Conservation (phyloP, 257 asterid genomes). For the Solanum chilense region DNA sequence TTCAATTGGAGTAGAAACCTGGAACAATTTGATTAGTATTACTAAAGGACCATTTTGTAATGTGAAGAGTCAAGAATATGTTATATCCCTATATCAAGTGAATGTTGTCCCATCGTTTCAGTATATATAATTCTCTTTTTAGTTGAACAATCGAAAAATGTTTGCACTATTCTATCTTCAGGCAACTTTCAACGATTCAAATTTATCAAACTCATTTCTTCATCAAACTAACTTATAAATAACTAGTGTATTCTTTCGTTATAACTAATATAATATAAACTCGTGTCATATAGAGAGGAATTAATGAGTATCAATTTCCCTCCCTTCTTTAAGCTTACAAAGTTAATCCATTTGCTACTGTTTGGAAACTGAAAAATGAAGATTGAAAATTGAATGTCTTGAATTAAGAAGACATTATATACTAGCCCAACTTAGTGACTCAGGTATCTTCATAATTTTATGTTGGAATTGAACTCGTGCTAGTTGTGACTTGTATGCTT, state of each 20-base stretch:
- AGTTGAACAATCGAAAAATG: neutral
- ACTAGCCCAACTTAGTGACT: neutral
- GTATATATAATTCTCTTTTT: no score
- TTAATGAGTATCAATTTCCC: neutral
- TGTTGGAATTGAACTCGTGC: neutral
- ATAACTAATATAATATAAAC: no score
- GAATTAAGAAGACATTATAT: neutral
- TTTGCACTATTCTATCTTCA: no score
- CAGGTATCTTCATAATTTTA: neutral
- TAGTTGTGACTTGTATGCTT: neutral
- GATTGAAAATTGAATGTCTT: neutral
- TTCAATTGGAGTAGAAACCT: no score
- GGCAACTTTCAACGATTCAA: no score
- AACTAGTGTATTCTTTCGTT: no score
- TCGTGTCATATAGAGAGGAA: neutral
- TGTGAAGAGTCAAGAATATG: neutral
- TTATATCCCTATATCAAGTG: neutral
- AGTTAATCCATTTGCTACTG: neutral
- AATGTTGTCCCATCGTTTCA: neutral
- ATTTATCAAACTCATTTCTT: no score
- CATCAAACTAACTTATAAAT: no score
- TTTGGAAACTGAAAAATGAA: neutral
- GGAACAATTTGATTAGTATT: no score
- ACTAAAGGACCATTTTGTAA: no score
- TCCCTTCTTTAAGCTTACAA: neutral